Evolutionary conservation across 1,284 basidiomycete genomes (phyloP), one percentile per base, ranked within the genome.

Genomic region (Rhodotorula glutinis): DNA sequence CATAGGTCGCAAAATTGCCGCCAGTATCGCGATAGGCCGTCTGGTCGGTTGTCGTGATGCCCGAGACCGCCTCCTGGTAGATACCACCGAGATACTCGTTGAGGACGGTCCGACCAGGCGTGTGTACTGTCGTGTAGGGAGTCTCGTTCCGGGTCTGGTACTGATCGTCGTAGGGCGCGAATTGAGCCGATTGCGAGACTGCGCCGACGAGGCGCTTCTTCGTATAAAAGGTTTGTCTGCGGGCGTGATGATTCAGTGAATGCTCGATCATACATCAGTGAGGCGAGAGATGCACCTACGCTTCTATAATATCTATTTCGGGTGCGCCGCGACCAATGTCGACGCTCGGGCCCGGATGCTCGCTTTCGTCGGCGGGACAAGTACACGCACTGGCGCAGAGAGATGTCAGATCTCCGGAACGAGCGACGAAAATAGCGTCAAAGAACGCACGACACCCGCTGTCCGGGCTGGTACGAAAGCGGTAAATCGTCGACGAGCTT

Each of bases 271-370:
- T n/a, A n/a, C n/a, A n/a, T n/a, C n/a, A n/a, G n/a, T n/a, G n/a
- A n/a, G n/a, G n/a, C n/a, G n/a, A n/a, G n/a, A n/a, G n/a, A n/a
- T n/a, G n/a, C n/a, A n/a, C 79, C 72, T 80, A 80, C 23, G 80
- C 82, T 71, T 85, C 83, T 69, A 84, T 77, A 52, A 83, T 75
- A 75, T 85, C 84, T 65, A 85, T 81, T 72, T 85, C 84, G 1
- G 84, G 84, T 0, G 80, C 81, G 16, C 80, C 77, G 19, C 84
- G 76, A 19, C 81, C 81, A 25, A 76, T 70, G 19, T 67, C 58
- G 71, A 77, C 71, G 53, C 71, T 76, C 25, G 81, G 81, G 0
- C 81, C 81, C 0, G 81, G 81, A 55, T 82, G 80, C 44, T 73
- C 71, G 60, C 78, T 55, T 27, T 40, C 41, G n/a, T 41, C 77